A percentile compares a stretch with the other conserved stretches of the same genome.
Evolutionary conservation across 2,329 filamentous ascomycete genomes (phyloP).

Genomic region (Fusarium longipes): DNA sequence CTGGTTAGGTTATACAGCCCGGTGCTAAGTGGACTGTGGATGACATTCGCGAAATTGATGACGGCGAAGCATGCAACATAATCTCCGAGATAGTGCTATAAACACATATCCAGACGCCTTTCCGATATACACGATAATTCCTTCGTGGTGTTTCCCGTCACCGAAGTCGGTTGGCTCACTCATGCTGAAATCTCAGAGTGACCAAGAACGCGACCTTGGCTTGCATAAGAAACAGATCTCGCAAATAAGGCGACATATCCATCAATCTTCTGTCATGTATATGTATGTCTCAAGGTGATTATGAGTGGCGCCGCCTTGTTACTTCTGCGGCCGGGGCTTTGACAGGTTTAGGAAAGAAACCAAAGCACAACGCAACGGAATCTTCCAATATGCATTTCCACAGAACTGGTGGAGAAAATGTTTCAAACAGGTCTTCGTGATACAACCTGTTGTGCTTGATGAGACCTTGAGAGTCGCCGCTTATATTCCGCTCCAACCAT

Average conservation of each 20-base stretch:
- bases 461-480: neutral
- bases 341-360: conserved; percentile 67
- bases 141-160: neutral
- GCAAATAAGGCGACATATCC: neutral
- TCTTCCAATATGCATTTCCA: conserved; percentile 42
- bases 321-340: conserved; percentile 56
- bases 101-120: conserved; percentile 38
- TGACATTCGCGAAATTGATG: conserved; percentile 53
- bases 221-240: conserved; percentile 1
- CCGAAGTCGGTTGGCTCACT: neutral
- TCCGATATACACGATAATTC: neutral
- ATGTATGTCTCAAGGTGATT: conserved; percentile 59
- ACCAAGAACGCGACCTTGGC: neutral
- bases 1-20: conserved; percentile 33
- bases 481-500: neutral
- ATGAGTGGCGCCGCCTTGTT: conserved; percentile 67
- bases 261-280: neutral
- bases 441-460: conserved; percentile 72
- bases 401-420: conserved; percentile 61
- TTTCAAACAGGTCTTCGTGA: conserved; percentile 77
- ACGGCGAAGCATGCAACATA: conserved; percentile 52
- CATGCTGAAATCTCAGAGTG: neutral
- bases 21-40: conserved; percentile 55
- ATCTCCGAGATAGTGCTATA: conserved; percentile 46
- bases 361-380: conserved; percentile 15